Conservation (phyloP, 208 protist species). For the Balamuthia mandrillaris region DNA sequence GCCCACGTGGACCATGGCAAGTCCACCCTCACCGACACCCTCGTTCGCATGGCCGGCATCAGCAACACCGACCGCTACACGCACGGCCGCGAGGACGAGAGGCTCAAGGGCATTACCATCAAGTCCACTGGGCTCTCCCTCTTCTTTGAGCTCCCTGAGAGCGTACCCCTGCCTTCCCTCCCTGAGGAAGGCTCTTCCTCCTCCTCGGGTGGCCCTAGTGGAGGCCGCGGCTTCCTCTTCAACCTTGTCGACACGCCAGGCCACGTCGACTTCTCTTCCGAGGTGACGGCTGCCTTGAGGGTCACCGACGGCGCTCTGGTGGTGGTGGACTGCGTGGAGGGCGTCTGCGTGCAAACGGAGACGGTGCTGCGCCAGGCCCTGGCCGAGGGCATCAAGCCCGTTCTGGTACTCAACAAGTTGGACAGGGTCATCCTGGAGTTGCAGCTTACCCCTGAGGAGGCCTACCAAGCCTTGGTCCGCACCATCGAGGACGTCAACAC, state of each 20-base stretch:
- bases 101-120: constrained; percentile 96
- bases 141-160: constrained; percentile 81
- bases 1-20: constrained; percentile 75
- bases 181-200: background rate
- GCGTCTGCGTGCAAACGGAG: constrained; percentile 96
- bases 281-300: constrained; percentile 74
- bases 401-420: constrained; percentile 97
- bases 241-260: constrained; percentile 78
- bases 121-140: constrained; percentile 95
- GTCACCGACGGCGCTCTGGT: constrained; percentile 93
- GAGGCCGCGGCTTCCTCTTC: constrained; percentile 53
- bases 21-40: constrained; percentile 84
- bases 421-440: constrained; percentile 87
- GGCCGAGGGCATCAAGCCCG: constrained; percentile 91
- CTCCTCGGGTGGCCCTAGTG: background rate
- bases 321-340: constrained; percentile 95
- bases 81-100: constrained; percentile 84
- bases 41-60: constrained; percentile 75
- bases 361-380: constrained; percentile 92
- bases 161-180: constrained; percentile 34
- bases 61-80: constrained; percentile 69
- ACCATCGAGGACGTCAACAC: constrained; percentile 83
- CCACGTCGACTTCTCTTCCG: constrained; percentile 75
- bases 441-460: constrained; percentile 72
- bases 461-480: constrained; percentile 64